A percentile compares a stretch with the other conserved stretches of the same genome.
phyloP scores from a whole-genome alignment of 495 filamentous ascomycete genomes.

The Aspergillus sclerotiicarbonarius region DNA sequence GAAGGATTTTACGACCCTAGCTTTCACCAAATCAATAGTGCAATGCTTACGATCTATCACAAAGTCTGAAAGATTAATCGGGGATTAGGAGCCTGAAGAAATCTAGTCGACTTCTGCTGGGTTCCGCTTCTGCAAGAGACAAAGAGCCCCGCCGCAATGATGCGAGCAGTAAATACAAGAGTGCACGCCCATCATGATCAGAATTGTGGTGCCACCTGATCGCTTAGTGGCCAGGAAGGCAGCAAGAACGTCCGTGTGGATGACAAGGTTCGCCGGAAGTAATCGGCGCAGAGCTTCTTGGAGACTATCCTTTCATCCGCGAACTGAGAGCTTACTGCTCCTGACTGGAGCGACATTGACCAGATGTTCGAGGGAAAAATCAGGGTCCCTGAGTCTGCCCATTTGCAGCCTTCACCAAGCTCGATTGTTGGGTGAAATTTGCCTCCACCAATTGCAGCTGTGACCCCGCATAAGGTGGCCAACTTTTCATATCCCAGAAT shows the following conservation, averaged over 20 bases:
- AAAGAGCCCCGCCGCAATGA: background rate
- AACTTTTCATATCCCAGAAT: background rate
- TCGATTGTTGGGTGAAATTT: background rate
- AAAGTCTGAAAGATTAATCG: background rate
- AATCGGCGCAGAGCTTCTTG: background rate
- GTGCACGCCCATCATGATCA: background rate
- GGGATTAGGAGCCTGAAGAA: background rate
- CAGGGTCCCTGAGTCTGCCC: background rate
- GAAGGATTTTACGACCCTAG: background rate
- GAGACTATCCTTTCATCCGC: slow-evolving; percentile 3
- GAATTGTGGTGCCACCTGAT: background rate
- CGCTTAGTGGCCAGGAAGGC: background rate
- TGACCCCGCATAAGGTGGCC: slow-evolving; percentile 5
- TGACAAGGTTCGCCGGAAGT: background rate
- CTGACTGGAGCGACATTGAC: background rate
- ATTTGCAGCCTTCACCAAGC: background rate
- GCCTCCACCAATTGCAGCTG: background rate
- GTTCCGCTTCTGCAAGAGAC: background rate
- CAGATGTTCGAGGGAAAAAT: background rate
- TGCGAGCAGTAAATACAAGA: background rate
- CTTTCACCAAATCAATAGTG: background rate
- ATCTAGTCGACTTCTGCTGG: background rate
- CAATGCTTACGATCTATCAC: background rate
- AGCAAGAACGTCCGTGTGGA: background rate
- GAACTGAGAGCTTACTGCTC: slow-evolving; percentile 1